Evolutionary conservation across 2,329 filamentous ascomycete genomes (phyloP), one percentile per base, ranked within the genome.

Genomic region (Gliomastix tumulicola): DNA sequence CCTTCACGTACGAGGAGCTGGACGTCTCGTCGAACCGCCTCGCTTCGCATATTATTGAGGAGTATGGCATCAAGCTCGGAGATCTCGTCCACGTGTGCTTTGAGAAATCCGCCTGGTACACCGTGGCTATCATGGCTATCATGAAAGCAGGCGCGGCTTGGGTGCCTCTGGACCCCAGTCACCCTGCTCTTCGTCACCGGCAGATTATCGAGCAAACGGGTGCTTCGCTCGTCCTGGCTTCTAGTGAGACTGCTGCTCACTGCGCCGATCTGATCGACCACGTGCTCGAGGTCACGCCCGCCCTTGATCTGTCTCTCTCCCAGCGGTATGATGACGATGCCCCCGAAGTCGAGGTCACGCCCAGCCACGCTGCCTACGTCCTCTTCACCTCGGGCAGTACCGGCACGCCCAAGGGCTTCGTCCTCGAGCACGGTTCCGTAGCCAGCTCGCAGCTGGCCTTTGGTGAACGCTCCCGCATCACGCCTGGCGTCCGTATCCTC

Each of bases 151-250:
- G 42, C 4, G 37, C 21, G 6, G 40, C 35, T 4, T 42, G 21
- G 10, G 32, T 44, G 4, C 34, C 32, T 7, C 30, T 43, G 7
- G 35, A 41, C 12, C 30, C 39, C 6, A 27, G 35, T 13, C 34
- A 43, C 20, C 41, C 41, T 60, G 23, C 67, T 69, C 21, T 55
- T 66, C 6, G 56, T 66, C 34, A 62, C 68, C 41, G 65, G 60
- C 2, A 37, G 27, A 15, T 37, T 17, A 18, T 32, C 49, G 49
- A 11, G 62, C 61, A 12, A 48, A 48, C 11, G 41, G 63, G 19
- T 45, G 68, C 19, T 43, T 18, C 8, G 18, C 15, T 68, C 23
- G 65, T 65, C 3, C 28, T 37, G 13, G 19, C 20, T 13, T 37
- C 35, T 2, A 16, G 27, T 13, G n/a, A 13, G 12, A 37, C 31